Evolutionary conservation across 306 rosid species (phyloP), one percentile per base, ranked within the genome.

Genomic region (Benincasa hispida): DNA sequence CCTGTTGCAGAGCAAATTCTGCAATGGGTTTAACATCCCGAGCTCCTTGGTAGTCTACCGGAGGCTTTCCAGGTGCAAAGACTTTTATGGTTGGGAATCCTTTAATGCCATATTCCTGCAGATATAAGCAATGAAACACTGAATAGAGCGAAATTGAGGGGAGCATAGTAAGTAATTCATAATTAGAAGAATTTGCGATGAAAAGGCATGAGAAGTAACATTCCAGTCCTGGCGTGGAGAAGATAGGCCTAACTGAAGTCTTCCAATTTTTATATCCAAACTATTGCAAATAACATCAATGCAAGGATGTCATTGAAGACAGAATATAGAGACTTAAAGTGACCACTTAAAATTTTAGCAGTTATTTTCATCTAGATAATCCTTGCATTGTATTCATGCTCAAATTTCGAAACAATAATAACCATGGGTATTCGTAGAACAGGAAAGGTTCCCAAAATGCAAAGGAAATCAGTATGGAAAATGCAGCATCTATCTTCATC

Each of bases 81-180:
- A 95, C 98, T 82, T 90, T 95, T 79, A 95, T 90, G 48, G 97
- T 92, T 28, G 99, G 99, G 83, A 89, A 95, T 82, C 98, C 99
- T 82, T 69, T 79, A 68, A 95, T 95, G 48, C 97, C 98, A 78
- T 95, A 92, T 84, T 92, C 96, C 99, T 95, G 82, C 35, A 61
- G 45, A 75, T 37, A 77, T 77, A 77, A 81, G 45, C 61, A 81
- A 68, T 62, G 7, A 13, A 11, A 48, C 41, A 27, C 2, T 28
- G 58, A 48, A 27, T 72, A 45, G 27, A 72, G 3, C 39, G 47
- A 51, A 72, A 72, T 56, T 18, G 2, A 18, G 24, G 10, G 27
- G 27, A 51, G 24, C 19, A 51, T 1, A 30, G 47, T 30, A 30
- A 72, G 19, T 3, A 15, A 18, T 28, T 51, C 18, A 72, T 28